Evolutionary conservation across 2,329 filamentous ascomycete genomes (phyloP).

Genomic region (Paecilomyces sp.): DNA sequence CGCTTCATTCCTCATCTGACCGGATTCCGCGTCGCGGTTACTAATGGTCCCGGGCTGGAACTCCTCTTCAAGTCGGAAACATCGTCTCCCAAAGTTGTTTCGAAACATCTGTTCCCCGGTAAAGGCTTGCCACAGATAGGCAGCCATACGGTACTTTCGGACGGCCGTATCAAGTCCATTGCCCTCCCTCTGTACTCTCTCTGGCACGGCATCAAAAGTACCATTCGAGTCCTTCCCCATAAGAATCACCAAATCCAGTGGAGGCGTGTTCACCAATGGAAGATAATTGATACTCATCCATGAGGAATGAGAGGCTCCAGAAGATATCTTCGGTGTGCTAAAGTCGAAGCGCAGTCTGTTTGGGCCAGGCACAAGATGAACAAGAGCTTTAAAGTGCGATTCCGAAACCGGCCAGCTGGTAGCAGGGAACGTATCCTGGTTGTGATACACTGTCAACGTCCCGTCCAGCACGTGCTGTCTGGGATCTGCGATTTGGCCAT

Average conservation of each 20-base stretch:
- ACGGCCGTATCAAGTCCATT: slow-evolving; percentile 75
- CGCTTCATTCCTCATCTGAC: slow-evolving; percentile 80
- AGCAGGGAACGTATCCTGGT: slow-evolving; percentile 78
- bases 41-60: slow-evolving; percentile 82
- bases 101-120: slow-evolving; percentile 95
- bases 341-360: slow-evolving; percentile 89
- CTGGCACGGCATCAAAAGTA: slow-evolving; percentile 75
- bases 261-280: slow-evolving; percentile 68
- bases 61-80: slow-evolving; percentile 89
- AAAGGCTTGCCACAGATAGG: slow-evolving; percentile 95
- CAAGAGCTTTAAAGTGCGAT: slow-evolving; percentile 83
- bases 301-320: slow-evolving; percentile 63
- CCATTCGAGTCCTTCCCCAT: slow-evolving; percentile 80
- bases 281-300: slow-evolving; percentile 82
- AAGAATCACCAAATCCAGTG: slow-evolving; percentile 81
- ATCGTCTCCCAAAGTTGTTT: slow-evolving; percentile 75
- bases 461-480: slow-evolving; percentile 66
- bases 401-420: slow-evolving; percentile 81
- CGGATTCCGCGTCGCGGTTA: slow-evolving; percentile 61
- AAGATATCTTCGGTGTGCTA: slow-evolving; percentile 69
- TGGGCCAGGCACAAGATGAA: slow-evolving; percentile 84
- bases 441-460: slow-evolving; percentile 67
- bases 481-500: slow-evolving; percentile 72
- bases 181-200: slow-evolving; percentile 68
- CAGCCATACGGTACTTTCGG: slow-evolving; percentile 88